These are phyloP conservation scores for Aspergillus avenaceus DNA, from an alignment of 495 filamentous ascomycete genomes.

Conservation along the genomic window DNA sequence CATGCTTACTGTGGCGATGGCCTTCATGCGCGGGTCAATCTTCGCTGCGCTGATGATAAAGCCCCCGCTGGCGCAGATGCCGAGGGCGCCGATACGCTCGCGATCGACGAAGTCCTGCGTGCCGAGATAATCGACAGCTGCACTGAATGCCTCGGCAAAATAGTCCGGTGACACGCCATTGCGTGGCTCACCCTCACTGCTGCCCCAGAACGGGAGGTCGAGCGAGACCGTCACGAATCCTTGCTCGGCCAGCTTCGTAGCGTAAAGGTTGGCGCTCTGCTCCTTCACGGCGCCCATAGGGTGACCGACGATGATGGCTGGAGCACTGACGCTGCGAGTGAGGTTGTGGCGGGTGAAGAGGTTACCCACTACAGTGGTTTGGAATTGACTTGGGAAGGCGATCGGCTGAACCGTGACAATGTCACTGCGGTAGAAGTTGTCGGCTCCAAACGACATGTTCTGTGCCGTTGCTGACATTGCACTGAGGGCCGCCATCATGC, in stretches of 20 bases:
- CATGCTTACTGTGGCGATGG: conserved; percentile 32
- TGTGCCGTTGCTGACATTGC: conserved; percentile 18
- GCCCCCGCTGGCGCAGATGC: conserved; percentile 37
- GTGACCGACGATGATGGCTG: conserved; percentile 25
- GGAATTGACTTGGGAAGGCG: conserved; percentile 20
- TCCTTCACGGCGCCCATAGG: conserved; percentile 39
- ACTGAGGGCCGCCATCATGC: no score
- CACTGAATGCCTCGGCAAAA: conserved; percentile 34
- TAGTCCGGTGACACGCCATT: conserved; percentile 31
- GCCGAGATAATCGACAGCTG: conserved; percentile 36
- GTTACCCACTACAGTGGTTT: conserved; percentile 17
- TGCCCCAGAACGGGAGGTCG: conserved; percentile 34
- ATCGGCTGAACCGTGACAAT: conserved; percentile 16
- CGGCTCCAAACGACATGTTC: conserved; percentile 25
- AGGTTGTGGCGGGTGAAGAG: conserved; percentile 17
- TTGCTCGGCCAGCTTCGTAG: conserved; percentile 27
- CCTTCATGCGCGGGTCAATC: conserved; percentile 35
- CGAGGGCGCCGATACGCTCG: conserved; percentile 34
- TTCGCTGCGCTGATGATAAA: conserved; percentile 35
- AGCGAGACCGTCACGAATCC: conserved; percentile 35
- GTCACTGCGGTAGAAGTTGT: conserved; percentile 27
- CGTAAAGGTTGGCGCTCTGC: conserved; percentile 35
- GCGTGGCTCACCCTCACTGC: conserved; percentile 31
- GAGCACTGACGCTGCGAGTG: conserved; percentile 3
- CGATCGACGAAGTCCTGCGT: conserved; percentile 26